Conservation (phyloP, 1,284 basidiomycete species). For the Austroboletus niveus region DNA sequence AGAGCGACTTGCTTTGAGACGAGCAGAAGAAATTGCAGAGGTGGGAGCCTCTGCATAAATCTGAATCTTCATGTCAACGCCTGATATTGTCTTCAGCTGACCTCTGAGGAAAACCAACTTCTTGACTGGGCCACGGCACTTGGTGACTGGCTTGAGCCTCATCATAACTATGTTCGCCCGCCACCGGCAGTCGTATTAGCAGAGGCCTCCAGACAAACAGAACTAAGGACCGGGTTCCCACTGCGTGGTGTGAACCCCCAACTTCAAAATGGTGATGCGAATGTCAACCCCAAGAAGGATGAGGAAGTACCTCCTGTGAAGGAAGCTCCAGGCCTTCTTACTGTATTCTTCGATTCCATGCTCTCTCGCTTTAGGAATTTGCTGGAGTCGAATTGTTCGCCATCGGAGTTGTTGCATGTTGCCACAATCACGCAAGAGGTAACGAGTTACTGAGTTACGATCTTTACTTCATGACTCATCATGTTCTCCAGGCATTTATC, state of each 20-base stretch:
- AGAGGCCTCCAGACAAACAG: conserved; percentile 66
- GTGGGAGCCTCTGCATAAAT: conserved; percentile 34
- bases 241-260: conserved; percentile 59
- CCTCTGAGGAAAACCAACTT: conserved; percentile 55
- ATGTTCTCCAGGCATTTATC: conserved; percentile 55
- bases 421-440: conserved; percentile 75
- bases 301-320: conserved; percentile 62
- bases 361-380: conserved; percentile 49
- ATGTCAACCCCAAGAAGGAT: conserved; percentile 61
- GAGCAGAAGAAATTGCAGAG: conserved; percentile 54
- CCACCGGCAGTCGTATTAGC: conserved; percentile 65
- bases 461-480: conserved; percentile 4
- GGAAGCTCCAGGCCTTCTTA: conserved; percentile 55
- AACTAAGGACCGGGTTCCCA: conserved; percentile 66
- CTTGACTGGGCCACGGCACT: conserved; percentile 58
- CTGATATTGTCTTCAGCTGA: conserved; percentile 46
- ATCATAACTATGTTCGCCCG: conserved; percentile 69
- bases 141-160: conserved; percentile 71
- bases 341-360: conserved; percentile 61
- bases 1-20: conserved; percentile 52
- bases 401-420: conserved; percentile 62
- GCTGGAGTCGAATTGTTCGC: conserved; percentile 34
- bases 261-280: conserved; percentile 42
- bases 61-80: neutral
- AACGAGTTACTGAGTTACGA: neutral